A percentile compares a stretch with the other conserved stretches of the same genome.
phyloP scores from a whole-genome alignment of 345 rosid species.

The Diplotaxis tenuifolia region DNA sequence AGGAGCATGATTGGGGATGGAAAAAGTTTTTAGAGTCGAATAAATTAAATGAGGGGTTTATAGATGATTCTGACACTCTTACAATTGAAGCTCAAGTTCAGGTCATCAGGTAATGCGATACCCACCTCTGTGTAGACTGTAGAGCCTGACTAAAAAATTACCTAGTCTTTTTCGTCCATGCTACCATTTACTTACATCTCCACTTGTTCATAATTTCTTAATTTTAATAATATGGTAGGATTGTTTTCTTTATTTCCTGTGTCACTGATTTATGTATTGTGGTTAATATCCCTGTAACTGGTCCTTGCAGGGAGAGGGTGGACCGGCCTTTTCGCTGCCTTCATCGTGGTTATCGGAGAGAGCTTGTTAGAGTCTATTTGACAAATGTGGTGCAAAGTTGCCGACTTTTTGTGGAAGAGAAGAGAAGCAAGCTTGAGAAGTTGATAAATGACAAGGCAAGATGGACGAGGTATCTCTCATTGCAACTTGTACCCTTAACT shows the following conservation, averaged over 20 bases:
- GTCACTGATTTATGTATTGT: slow-evolving; percentile 10
- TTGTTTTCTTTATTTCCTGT: neutral
- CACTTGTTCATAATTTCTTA: neutral
- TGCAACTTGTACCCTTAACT: slow-evolving; percentile 10
- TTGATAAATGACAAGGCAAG: slow-evolving; percentile 82
- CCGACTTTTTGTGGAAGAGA: slow-evolving; percentile 91
- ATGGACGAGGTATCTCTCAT: slow-evolving; percentile 77
- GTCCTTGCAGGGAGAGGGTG: slow-evolving; percentile 70
- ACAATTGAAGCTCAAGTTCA: slow-evolving; percentile 95
- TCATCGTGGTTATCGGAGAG: slow-evolving; percentile 82
- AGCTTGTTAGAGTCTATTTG: slow-evolving; percentile 89
- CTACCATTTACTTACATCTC: slow-evolving; percentile 6
- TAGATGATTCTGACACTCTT: slow-evolving; percentile 79
- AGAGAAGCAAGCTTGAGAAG: slow-evolving; percentile 73
- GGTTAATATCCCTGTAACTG: neutral
- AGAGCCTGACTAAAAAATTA: neutral
- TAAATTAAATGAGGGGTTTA: slow-evolving; percentile 82
- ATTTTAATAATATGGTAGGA: neutral
- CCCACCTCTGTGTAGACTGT: slow-evolving; percentile 1
- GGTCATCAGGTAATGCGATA: slow-evolving; percentile 69
- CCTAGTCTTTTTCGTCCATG: neutral
- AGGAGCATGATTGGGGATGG: slow-evolving; percentile 99
- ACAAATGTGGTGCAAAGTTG: slow-evolving; percentile 84
- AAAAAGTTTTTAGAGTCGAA: slow-evolving; percentile 94
- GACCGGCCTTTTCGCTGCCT: slow-evolving; percentile 97